Evolutionary conservation across 345 rosid species (phyloP).

Genomic region (Eucalyptus dawsonii): DNA sequence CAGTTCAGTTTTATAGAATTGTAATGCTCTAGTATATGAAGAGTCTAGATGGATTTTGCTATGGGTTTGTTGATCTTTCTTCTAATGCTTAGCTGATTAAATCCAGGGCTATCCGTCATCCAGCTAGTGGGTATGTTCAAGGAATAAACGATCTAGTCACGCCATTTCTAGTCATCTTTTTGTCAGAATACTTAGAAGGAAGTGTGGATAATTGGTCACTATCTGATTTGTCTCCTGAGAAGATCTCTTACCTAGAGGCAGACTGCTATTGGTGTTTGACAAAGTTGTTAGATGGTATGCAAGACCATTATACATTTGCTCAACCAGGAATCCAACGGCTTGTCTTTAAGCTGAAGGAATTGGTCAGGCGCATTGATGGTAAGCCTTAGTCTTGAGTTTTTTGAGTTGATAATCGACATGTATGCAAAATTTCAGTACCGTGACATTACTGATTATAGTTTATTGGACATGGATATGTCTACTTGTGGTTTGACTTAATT

Average conservation of each 20-base stretch:
- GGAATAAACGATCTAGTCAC: conserved; percentile 98
- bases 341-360: conserved; percentile 92
- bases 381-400: neutral
- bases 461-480: neutral
- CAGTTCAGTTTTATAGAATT: neutral
- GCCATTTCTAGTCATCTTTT: conserved; percentile 87
- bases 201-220: conserved; percentile 67
- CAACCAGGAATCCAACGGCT: conserved; percentile 99
- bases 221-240: conserved; percentile 50
- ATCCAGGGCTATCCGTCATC: conserved; percentile 96
- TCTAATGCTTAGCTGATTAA: conserved; percentile 1
- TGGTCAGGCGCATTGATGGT: conserved; percentile 98
- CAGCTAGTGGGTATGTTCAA: conserved; percentile 98
- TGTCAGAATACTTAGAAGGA: conserved; percentile 87
- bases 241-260: conserved; percentile 72
- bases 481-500: neutral
- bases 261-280: conserved; percentile 99
- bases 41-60: neutral
- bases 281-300: conserved; percentile 96
- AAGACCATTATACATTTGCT: conserved; percentile 99
- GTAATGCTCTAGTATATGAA: neutral
- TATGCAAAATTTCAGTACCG: neutral
- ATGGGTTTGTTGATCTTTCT: neutral
- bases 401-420: neutral
- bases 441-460: neutral